These are phyloP conservation scores for Arachis stenosperma DNA, from an alignment of 306 rosid species.

Conservation along the genomic window DNA sequence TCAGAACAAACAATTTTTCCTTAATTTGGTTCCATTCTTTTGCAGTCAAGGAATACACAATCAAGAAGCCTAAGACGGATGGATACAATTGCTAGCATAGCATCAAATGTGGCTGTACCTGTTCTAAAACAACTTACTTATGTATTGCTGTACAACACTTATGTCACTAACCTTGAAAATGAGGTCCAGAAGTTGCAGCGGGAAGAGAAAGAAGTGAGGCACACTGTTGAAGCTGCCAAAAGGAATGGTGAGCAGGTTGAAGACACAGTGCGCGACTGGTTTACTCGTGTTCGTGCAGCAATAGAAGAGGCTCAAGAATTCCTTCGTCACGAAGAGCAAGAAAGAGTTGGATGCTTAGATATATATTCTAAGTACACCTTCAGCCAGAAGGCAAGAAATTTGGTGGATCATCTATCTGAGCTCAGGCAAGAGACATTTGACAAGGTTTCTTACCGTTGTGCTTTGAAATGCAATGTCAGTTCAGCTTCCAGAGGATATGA, in stretches of 20 bases:
- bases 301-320: conserved; percentile 18
- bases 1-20: not conserved
- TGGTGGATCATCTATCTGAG: not conserved
- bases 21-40: conserved; percentile 9
- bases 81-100: conserved; percentile 34
- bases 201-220: conserved; percentile 36
- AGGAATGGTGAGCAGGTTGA: conserved; percentile 46
- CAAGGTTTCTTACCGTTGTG: conserved; percentile 34
- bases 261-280: conserved; percentile 41
- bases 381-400: conserved; percentile 32
- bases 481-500: conserved; percentile 41
- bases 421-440: conserved; percentile 23
- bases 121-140: conserved; percentile 24
- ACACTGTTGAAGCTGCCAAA: conserved; percentile 42
- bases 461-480: conserved; percentile 31
- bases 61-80: conserved; percentile 29
- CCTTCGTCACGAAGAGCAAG: not conserved
- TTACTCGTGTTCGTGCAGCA: conserved; percentile 14
- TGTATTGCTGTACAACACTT: conserved; percentile 36
- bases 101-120: conserved; percentile 36
- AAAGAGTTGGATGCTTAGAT: conserved; percentile 39
- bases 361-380: conserved; percentile 16
- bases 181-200: conserved; percentile 38
- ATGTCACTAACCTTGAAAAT: conserved; percentile 24
- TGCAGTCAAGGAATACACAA: conserved; percentile 15